A percentile compares a stretch with the other conserved stretches of the same genome.
Conservation (phyloP, 164 flowering plant species). For the Warburgia ugandensis region DNA sequence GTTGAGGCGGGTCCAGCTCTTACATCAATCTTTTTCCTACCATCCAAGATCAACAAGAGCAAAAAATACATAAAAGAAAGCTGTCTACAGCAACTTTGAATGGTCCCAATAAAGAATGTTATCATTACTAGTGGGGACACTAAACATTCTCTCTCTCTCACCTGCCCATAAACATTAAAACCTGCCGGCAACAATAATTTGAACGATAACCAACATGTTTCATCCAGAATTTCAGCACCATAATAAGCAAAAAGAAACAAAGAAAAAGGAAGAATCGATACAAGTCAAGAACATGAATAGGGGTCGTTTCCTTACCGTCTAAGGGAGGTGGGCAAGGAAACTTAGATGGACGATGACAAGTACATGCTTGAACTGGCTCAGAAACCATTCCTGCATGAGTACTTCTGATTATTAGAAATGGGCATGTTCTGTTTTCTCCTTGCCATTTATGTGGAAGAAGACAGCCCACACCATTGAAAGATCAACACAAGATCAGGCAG, state of each 20-base stretch:
- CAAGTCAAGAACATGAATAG: no score
- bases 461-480: no score
- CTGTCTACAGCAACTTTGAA: constrained; percentile 1
- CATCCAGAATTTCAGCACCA: constrained; percentile 2
- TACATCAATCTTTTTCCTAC: constrained; percentile 10
- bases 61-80: not conserved
- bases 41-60: constrained; percentile 5
- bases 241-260: no score
- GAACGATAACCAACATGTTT: not conserved
- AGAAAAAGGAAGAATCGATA: no score
- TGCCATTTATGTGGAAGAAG: no score
- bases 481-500: not conserved
- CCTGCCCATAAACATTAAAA: not conserved
- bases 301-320: no score
- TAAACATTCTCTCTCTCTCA: not conserved
- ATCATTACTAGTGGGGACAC: constrained; percentile 4
- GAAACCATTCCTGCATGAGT: not conserved
- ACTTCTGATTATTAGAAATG: not conserved
- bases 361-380: not conserved
- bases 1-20: constrained; percentile 8
- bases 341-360: constrained; percentile 7
- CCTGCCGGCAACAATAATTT: not conserved
- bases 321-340: constrained; percentile 1
- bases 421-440: not conserved
- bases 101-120: constrained; percentile 7